Conservation (phyloP, 2,329 filamentous ascomycete genomes). For the Microsporum canis region DNA sequence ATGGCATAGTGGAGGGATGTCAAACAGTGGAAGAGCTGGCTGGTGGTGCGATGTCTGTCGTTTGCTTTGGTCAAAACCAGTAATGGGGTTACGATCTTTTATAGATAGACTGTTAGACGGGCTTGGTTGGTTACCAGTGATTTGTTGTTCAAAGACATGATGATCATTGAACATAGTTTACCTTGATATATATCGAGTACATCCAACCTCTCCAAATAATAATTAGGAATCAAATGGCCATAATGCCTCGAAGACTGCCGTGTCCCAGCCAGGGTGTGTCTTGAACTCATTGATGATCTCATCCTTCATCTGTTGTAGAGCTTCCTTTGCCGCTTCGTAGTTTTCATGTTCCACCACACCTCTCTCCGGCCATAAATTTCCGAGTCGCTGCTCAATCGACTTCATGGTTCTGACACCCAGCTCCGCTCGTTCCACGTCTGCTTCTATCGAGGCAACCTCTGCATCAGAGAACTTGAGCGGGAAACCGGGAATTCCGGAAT, state of each 20-base stretch:
- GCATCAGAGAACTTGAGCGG: slow-evolving; percentile 20
- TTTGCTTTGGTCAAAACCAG: not conserved
- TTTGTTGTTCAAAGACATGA: too few species aligned
- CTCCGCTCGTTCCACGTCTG: slow-evolving; percentile 19
- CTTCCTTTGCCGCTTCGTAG: slow-evolving; percentile 8
- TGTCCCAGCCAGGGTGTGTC: slow-evolving; percentile 21
- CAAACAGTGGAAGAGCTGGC: not conserved
- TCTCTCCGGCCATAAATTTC: slow-evolving; percentile 13
- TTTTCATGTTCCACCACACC: slow-evolving; percentile 10
- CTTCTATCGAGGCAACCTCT: slow-evolving; percentile 20
- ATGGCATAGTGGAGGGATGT: not conserved
- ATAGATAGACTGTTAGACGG: too few species aligned
- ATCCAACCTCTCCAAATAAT: not conserved
- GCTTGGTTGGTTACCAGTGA: too few species aligned
- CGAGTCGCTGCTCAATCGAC: slow-evolving; percentile 19
- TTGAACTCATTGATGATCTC: slow-evolving; percentile 19
- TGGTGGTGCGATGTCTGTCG: not conserved
- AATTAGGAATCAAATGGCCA: slow-evolving; percentile 20
- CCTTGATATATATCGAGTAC: too few species aligned
- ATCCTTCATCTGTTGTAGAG: slow-evolving; percentile 18
- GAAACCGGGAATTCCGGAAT: slow-evolving; percentile 8
- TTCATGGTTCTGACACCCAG: slow-evolving; percentile 20
- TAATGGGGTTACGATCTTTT: too few species aligned
- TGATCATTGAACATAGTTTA: too few species aligned
- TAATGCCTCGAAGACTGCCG: slow-evolving; percentile 18